Evolutionary conservation across 2,329 filamentous ascomycete species (phyloP), one percentile per base, ranked within the genome.

Genomic region (Ophiostoma novo-ulmi): DNA sequence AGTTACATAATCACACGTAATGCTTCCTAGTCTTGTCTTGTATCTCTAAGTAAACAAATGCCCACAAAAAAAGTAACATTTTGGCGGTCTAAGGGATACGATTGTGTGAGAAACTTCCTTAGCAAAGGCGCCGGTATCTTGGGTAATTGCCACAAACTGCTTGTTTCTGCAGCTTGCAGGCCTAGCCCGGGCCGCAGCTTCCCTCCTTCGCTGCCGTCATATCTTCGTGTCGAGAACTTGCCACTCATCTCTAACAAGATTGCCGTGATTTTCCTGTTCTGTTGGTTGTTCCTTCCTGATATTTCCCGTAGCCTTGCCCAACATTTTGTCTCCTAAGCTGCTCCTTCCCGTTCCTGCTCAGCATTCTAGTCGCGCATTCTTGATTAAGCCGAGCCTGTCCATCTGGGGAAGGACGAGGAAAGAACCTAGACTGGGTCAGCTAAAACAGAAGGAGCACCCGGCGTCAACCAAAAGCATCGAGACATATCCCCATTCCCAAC

Each of bases 401-500:
- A 35, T 13, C n/a, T 5, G 20, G 55, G 8, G 13, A 61, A 61
- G 22, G 35, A 14, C 55, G 10, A 48, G 44, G 44, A 20, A 48
- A 48, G n/a, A 20, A 48, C 44, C 44, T 20, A 48, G 44, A 20
- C 17, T 20, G 17, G 17, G 44, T 20, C 44, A 38, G 61, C 2
- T 13, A 65, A 65, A 41, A 65, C 8, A 68, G 66, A 68, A 68
- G 41, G 66, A 36, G 22, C 66, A 26, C 39, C 11, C 36, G 38
- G 39, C 5, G 64, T 26, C 52, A 20, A 55, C 26, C 26, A 48
- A 48, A 67, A 14, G n/a, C 22, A 67, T 67, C 38, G 22, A 67
- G 36, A 67, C 39, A 17, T 67, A n/a, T 68, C 26, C 39, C 41
- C 41, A 58, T 58, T 20, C 44, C 17, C 44, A 31, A 22, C 41